Percentiles rank a stretch among this genome's conserved stretches.
These are phyloP conservation scores for Plantago ovata DNA, from an alignment of 257 asterid species.

Conservation along the genomic window DNA sequence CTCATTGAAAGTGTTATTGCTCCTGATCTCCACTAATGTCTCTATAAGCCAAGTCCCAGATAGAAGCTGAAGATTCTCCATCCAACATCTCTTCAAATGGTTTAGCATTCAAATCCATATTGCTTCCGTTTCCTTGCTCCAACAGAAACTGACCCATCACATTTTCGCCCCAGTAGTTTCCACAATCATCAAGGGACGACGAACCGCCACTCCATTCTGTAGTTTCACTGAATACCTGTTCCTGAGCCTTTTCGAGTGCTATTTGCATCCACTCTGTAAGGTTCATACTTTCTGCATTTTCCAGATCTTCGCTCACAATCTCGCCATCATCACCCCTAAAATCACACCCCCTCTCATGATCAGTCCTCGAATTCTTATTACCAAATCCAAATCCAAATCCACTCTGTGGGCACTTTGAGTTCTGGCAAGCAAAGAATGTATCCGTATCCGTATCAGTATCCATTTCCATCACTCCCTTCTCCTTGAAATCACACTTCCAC, in stretches of 20 bases:
- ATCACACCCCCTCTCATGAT: constrained; percentile 9
- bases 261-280: constrained; percentile 25
- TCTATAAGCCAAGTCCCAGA: constrained; percentile 48
- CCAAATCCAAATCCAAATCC: constrained; percentile 15
- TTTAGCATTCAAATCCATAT: constrained; percentile 18
- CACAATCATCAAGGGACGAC: constrained; percentile 4
- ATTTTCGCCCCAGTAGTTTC: constrained; percentile 31
- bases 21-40: constrained; percentile 14
- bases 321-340: not conserved
- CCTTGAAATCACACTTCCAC: constrained; percentile 29
- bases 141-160: constrained; percentile 19
- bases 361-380: constrained; percentile 31
- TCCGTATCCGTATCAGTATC: not conserved
- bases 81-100: constrained; percentile 20
- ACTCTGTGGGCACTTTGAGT: not conserved
- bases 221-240: not conserved
- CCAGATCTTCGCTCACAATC: not conserved
- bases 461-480: too few relatives aligned
- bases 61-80: constrained; percentile 30
- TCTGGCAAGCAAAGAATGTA: constrained; percentile 1
- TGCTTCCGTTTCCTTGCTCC: constrained; percentile 13
- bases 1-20: not conserved
- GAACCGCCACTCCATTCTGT: constrained; percentile 1
- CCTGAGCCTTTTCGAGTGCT: constrained; percentile 9
- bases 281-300: constrained; percentile 7